Conservation (phyloP, 768 basidiomycete species). For the Boletus rex-veris region DNA sequence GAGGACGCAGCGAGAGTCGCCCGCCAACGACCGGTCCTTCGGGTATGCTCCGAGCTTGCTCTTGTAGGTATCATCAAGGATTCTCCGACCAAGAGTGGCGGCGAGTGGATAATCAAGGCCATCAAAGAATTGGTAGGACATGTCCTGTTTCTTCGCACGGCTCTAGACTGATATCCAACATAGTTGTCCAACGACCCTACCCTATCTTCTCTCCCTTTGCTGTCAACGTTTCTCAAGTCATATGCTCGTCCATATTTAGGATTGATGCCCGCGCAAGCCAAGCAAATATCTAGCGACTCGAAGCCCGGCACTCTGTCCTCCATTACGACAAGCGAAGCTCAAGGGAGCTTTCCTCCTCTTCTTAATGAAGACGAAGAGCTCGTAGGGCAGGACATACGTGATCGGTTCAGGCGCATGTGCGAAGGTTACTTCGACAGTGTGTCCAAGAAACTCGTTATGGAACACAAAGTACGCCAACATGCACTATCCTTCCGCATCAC, state of each 20-base stretch:
- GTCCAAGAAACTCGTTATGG: slow-evolving; percentile 85
- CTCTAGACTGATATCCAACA: slow-evolving; percentile 12
- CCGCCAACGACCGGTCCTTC: slow-evolving; percentile 80
- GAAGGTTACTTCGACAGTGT: slow-evolving; percentile 92
- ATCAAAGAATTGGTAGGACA: slow-evolving; percentile 76
- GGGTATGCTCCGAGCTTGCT: slow-evolving; percentile 88
- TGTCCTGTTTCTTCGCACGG: slow-evolving; percentile 4
- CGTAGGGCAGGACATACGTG: slow-evolving; percentile 80
- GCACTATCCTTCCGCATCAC: neutral
- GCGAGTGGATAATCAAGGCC: slow-evolving; percentile 87
- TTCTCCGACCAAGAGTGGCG: slow-evolving; percentile 63
- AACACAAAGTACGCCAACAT: slow-evolving; percentile 69
- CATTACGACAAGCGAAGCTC: slow-evolving; percentile 30
- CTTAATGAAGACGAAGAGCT: slow-evolving; percentile 64
- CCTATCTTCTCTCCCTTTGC: slow-evolving; percentile 82
- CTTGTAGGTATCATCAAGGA: slow-evolving; percentile 82
- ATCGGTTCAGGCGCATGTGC: slow-evolving; percentile 89
- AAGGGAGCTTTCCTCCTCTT: slow-evolving; percentile 40
- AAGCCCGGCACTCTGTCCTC: slow-evolving; percentile 57
- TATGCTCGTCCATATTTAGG: slow-evolving; percentile 88
- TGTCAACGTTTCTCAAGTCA: slow-evolving; percentile 91
- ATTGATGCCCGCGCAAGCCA: slow-evolving; percentile 52
- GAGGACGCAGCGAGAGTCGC: slow-evolving; percentile 78
- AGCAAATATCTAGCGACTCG: slow-evolving; percentile 54
- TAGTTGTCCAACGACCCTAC: slow-evolving; percentile 87